phyloP scores from a whole-genome alignment of 306 rosid species.

The Gastrolobium bilobum region DNA sequence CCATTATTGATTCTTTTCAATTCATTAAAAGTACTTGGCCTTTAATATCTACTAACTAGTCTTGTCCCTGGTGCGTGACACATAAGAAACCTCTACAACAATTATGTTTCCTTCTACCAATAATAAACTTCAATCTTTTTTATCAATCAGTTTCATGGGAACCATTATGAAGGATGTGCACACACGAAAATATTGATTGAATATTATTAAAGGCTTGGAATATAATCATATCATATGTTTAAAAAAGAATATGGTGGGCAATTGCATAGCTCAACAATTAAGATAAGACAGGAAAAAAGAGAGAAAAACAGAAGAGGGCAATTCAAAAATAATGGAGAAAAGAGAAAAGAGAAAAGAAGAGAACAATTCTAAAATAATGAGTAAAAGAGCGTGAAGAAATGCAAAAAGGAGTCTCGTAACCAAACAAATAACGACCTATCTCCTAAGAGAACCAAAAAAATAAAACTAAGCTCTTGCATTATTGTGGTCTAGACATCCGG shows the following conservation, averaged over 20 bases:
- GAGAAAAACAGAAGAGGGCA: background rate
- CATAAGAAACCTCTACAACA: background rate
- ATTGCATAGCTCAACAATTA: background rate
- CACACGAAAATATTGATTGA: background rate
- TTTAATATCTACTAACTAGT: background rate
- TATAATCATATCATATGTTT: too few species aligned
- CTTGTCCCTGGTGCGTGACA: background rate
- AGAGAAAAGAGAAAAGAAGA: background rate
- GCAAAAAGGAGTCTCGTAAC: background rate
- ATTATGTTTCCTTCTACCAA: slow-evolving; percentile 15
- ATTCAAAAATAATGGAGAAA: background rate
- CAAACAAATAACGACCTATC: background rate
- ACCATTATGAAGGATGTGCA: background rate
- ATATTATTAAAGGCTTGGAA: background rate
- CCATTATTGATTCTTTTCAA: background rate
- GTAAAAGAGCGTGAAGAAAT: slow-evolving; percentile 6
- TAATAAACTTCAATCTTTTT: background rate
- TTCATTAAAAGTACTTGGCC: background rate
- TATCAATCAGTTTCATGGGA: background rate
- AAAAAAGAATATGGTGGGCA: too few species aligned
- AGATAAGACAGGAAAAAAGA: background rate
- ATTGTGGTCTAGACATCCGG: slow-evolving; percentile 22
- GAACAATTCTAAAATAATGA: slow-evolving; percentile 11
- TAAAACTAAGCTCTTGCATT: background rate
- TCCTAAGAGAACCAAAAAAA: background rate